A percentile compares a stretch with the other conserved stretches of the same genome.
Conservation (phyloP, 352 stramenopile species). For the Stephanocyclus meneghinianus region DNA sequence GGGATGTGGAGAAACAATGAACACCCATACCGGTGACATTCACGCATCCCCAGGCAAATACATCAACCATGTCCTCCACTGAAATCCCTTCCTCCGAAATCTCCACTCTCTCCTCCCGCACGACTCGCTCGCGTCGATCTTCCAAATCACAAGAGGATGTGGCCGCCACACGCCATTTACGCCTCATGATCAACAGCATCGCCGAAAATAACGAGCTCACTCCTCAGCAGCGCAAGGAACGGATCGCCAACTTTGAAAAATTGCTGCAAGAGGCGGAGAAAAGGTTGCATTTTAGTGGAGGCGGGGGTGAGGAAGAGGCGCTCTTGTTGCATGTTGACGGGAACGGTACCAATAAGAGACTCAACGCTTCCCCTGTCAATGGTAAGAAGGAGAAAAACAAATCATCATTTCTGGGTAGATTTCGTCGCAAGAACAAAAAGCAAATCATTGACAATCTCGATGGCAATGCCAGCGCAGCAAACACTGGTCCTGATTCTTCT, state of each 20-base stretch:
- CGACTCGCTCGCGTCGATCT: background rate
- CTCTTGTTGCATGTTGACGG: background rate
- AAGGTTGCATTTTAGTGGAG: constrained; percentile 13
- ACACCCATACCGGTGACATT: too few relatives aligned
- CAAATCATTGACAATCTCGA: background rate
- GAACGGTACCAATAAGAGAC: constrained; percentile 1
- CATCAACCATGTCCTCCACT: too few relatives aligned
- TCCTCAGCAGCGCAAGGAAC: background rate
- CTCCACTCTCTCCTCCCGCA: too few relatives aligned
- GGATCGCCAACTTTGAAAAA: constrained; percentile 18
- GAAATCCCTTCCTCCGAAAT: too few relatives aligned
- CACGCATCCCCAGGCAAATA: too few relatives aligned
- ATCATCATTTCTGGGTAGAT: background rate
- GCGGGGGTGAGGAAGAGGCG: background rate
- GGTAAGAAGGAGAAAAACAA: background rate
- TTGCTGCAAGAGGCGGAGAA: constrained; percentile 8
- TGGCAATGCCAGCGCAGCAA: background rate
- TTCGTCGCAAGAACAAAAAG: constrained; percentile 5
- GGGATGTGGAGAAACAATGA: too few relatives aligned
- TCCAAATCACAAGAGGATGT: constrained; percentile 27
- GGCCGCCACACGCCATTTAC: constrained; percentile 33
- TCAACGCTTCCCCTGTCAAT: too few relatives aligned
- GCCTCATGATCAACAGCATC: constrained; percentile 24
- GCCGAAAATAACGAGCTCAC: constrained; percentile 9
- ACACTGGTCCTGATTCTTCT: background rate